Conservation (phyloP, 2,329 filamentous ascomycete genomes). For the Cercospora sp. region DNA sequence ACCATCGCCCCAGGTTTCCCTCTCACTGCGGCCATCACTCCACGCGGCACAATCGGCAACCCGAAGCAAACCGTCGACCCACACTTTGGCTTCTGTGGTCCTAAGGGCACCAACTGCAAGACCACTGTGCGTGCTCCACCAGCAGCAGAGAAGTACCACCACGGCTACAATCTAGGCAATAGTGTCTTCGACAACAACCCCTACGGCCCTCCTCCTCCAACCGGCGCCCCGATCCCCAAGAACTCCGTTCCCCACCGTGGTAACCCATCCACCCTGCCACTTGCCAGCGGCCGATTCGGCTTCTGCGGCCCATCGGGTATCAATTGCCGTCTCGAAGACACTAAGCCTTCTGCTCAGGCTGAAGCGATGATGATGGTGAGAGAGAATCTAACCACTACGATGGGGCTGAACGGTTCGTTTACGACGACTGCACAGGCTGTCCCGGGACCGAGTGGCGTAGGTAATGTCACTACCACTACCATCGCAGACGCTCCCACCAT, state of each 20-base stretch:
- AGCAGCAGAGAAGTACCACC: not conserved
- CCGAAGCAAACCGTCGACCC: conserved; percentile 3
- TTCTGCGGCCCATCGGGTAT: not conserved
- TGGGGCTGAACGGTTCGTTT: not conserved
- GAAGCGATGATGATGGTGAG: not conserved
- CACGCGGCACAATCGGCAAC: not conserved
- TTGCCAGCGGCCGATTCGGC: not conserved
- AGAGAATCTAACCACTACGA: not conserved
- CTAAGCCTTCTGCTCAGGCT: not conserved
- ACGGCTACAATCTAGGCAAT: not conserved
- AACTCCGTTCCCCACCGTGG: not conserved
- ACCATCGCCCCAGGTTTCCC: not conserved
- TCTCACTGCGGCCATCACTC: not conserved
- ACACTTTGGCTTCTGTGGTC: conserved; percentile 14
- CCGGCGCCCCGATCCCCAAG: not conserved
- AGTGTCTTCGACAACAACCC: not conserved
- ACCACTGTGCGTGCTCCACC: conserved; percentile 5
- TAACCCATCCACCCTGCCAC: not conserved
- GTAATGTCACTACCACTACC: not conserved
- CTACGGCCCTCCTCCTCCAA: not conserved
- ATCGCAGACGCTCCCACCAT: not conserved
- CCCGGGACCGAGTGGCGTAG: not conserved
- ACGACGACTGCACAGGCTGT: not conserved
- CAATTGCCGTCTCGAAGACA: not conserved
- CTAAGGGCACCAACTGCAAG: conserved; percentile 17